These are phyloP conservation scores for Malassezia arunalokei DNA, from an alignment of 1,284 basidiomycete species.

Conservation along the genomic window DNA sequence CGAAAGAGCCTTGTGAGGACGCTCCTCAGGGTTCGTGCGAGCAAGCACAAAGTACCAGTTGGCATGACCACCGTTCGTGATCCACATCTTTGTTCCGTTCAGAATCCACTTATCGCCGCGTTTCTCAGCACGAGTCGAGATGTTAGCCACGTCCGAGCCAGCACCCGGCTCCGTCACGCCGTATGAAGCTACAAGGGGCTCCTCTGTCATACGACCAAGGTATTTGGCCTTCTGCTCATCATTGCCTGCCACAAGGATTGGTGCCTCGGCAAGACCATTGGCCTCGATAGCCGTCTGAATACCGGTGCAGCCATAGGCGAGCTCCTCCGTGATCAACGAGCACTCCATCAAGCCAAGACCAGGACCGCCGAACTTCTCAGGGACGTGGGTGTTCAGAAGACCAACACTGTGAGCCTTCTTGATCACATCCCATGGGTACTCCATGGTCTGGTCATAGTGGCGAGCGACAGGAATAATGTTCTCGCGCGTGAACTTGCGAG, in stretches of 20 bases:
- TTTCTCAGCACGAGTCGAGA: conserved; percentile 49
- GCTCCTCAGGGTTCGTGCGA: conserved; percentile 50
- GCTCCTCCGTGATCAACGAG: conserved; percentile 50
- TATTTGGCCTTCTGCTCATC: conserved; percentile 52
- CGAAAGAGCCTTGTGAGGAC: conserved; percentile 50
- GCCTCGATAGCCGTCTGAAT: conserved; percentile 51
- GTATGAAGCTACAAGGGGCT: conserved; percentile 53
- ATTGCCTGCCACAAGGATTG: conserved; percentile 50
- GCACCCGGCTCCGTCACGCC: conserved; percentile 53
- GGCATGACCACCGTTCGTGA: conserved; percentile 50
- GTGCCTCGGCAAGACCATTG: conserved; percentile 52
- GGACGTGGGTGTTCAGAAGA: conserved; percentile 42
- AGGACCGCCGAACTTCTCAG: conserved; percentile 51
- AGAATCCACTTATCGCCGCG: conserved; percentile 50
- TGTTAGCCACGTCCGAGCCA: conserved; percentile 51
- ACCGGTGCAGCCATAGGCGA: conserved; percentile 53
- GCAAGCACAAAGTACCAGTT: conserved; percentile 54
- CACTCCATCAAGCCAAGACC: conserved; percentile 51
- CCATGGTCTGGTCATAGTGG: conserved; percentile 43
- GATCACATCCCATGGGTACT: conserved; percentile 52
- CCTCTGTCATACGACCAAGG: conserved; percentile 53
- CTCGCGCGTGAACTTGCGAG: conserved; percentile 49
- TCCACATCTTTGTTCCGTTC: conserved; percentile 52
- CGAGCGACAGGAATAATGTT: conserved; percentile 51
- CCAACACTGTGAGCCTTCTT: conserved; percentile 50